Conservation (phyloP, 257 asterid species). For the Scutellaria minor region DNA sequence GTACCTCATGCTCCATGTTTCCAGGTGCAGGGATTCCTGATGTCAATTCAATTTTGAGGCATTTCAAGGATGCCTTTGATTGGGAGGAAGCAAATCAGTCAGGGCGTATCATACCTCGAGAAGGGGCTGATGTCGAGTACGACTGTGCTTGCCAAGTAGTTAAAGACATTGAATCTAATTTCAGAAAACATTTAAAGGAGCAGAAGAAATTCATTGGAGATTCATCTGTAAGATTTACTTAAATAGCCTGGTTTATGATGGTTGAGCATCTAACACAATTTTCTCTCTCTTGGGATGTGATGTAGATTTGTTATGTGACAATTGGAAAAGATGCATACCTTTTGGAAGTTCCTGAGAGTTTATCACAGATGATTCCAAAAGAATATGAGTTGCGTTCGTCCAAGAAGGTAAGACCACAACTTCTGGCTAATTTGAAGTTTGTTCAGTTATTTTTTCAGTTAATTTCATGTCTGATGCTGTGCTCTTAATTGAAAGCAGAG, state of each 20-base stretch:
- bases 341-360: constrained; percentile 90
- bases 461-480: neutral
- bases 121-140: constrained; percentile 89
- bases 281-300: constrained; percentile 26
- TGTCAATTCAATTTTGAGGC: constrained; percentile 58
- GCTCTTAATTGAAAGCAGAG: neutral
- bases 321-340: constrained; percentile 90
- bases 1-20: constrained; percentile 40
- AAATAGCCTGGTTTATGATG: constrained; percentile 18
- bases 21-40: constrained; percentile 76
- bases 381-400: constrained; percentile 90
- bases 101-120: constrained; percentile 90
- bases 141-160: constrained; percentile 80
- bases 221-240: constrained; percentile 67
- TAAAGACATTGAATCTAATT: constrained; percentile 65
- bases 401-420: constrained; percentile 63
- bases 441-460: constrained; percentile 19
- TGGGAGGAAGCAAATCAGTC: constrained; percentile 94
- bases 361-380: constrained; percentile 66
- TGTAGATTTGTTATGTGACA: constrained; percentile 78
- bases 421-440: constrained; percentile 22
- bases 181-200: constrained; percentile 80
- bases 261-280: constrained; percentile 21
- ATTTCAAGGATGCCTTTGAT: constrained; percentile 91
- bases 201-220: constrained; percentile 77